Conservation (phyloP, 2,329 filamentous ascomycete species). For the Amylocarpus encephaloides region DNA sequence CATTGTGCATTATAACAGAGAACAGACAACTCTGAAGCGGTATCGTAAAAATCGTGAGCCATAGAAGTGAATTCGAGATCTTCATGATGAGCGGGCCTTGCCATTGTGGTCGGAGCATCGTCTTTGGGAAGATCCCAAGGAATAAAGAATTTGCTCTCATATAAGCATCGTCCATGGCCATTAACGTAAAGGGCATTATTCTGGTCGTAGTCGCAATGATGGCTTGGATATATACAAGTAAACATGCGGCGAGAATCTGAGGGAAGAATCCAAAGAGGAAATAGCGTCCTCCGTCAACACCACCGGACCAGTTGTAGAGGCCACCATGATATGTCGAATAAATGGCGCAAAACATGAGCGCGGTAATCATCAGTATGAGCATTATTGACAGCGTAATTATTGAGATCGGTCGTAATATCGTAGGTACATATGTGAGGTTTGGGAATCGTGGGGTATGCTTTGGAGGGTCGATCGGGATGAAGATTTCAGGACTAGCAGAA, state of each 20-base stretch:
- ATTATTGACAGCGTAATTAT: constrained; percentile 54
- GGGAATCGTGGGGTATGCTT: constrained; percentile 39
- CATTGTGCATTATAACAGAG: constrained; percentile 49
- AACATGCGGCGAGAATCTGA: constrained; percentile 62
- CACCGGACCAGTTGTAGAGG: constrained; percentile 58
- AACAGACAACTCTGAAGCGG: constrained; percentile 77
- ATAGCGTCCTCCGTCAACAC: constrained; percentile 66
- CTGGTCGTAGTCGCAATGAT: constrained; percentile 70
- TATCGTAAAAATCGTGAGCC: constrained; percentile 73
- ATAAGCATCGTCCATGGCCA: constrained; percentile 58
- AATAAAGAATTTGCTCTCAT: constrained; percentile 61
- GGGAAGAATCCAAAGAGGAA: constrained; percentile 85
- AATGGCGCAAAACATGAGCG: constrained; percentile 64
- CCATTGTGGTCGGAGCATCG: constrained; percentile 62
- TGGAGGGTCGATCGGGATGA: constrained; percentile 41
- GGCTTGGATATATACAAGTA: constrained; percentile 72
- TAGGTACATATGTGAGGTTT: constrained; percentile 63
- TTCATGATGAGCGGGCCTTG: constrained; percentile 63
- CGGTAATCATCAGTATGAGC: constrained; percentile 64
- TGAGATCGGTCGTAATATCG: constrained; percentile 60
- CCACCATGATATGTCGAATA: constrained; percentile 59
- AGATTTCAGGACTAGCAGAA: constrained; percentile 35
- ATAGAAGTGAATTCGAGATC: constrained; percentile 60
- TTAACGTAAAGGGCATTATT: constrained; percentile 69
- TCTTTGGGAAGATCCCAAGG: constrained; percentile 51